Percentiles rank a stretch among this genome's conserved stretches.
Evolutionary conservation across 1,139 yeast species (phyloP).

Genomic region (Yamadazyma pseudoaaseri): DNA sequence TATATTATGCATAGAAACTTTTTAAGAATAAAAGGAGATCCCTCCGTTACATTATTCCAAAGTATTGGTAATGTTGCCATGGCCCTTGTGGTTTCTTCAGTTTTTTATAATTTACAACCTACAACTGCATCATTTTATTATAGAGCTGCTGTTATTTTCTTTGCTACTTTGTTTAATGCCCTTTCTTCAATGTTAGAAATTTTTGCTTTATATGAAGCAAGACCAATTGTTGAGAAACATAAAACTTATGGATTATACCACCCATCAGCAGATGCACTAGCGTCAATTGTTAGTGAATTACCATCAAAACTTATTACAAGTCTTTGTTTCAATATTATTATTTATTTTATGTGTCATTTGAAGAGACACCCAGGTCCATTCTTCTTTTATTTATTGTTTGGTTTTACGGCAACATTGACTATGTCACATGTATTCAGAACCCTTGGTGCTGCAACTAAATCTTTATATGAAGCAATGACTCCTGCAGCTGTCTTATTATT

Average conservation of each 20-base stretch:
- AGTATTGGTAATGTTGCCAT: constrained; percentile 27
- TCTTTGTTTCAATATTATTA: constrained; percentile 41
- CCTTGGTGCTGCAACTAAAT: constrained; percentile 55
- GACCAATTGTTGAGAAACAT: constrained; percentile 63
- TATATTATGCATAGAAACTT: constrained; percentile 28
- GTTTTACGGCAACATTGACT: constrained; percentile 44
- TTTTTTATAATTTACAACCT: constrained; percentile 49
- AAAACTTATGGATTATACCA: constrained; percentile 51
- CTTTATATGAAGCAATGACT: constrained; percentile 59
- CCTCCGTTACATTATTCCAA: constrained; percentile 26
- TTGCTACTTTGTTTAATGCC: constrained; percentile 56
- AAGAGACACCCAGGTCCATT: constrained; percentile 56
- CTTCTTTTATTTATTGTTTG: constrained; percentile 48
- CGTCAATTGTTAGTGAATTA: constrained; percentile 53
- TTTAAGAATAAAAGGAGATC: constrained; percentile 28
- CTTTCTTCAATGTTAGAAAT: constrained; percentile 59
- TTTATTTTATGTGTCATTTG: constrained; percentile 57
- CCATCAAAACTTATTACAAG: constrained; percentile 51
- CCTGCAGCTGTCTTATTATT: constrained; percentile 56
- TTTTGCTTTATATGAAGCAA: constrained; percentile 51
- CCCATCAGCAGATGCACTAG: constrained; percentile 62
- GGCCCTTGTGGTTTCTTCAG: constrained; percentile 43
- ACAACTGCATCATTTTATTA: constrained; percentile 54
- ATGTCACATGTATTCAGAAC: constrained; percentile 61
- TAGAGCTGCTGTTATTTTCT: constrained; percentile 57